Evolutionary conservation across 208 protist genomes (phyloP), one percentile per base, ranked within the genome.

Genomic region (Leishmania amazonensis): DNA sequence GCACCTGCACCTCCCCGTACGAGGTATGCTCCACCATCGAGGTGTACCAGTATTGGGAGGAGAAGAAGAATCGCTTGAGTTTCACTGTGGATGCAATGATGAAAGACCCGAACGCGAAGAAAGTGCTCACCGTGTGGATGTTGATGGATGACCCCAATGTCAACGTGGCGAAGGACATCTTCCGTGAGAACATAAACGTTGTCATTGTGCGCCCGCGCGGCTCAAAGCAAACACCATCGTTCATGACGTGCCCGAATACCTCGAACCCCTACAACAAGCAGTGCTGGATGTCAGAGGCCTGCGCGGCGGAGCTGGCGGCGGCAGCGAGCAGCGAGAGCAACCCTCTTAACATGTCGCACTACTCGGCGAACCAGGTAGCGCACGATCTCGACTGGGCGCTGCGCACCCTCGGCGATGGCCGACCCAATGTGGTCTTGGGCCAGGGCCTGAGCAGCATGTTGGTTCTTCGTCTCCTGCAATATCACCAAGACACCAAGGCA

Each of bases 121-220:
- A 45, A 11, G 60, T 81, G 24, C 47, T 86, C 17, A 91, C 89
- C 0, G 84, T 91, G 58, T 94, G 91, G 91, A 82, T 89, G 47
- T 62, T 94, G 38, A 83, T 85, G 53, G 91, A 94, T 67, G 75
- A 86, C 40, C 77, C 49, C 54, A 75, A 86, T 35, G 31, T 71
- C 7, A 67, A 60, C 17, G 76, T 88, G 38, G 89, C 85, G 1
- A 81, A 83, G 35, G 71, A 67, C 38, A 51, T 92, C 31, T 40
- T 5, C 8, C 83, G 79, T 19, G 49, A 77, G 6, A 76, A 83
- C 40, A 81, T 93, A 8, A 88, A 90, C 51, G 89, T 91, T 15
- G 83, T 95, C 24, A n/a, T 89, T 21, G 87, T 95, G 28, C 81
- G 86, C 71, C 85, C 89, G 2, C 87, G 91, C 54, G 91, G 91